phyloP scores from a whole-genome alignment of 768 basidiomycete species.

The Serendipita vermifera region DNA sequence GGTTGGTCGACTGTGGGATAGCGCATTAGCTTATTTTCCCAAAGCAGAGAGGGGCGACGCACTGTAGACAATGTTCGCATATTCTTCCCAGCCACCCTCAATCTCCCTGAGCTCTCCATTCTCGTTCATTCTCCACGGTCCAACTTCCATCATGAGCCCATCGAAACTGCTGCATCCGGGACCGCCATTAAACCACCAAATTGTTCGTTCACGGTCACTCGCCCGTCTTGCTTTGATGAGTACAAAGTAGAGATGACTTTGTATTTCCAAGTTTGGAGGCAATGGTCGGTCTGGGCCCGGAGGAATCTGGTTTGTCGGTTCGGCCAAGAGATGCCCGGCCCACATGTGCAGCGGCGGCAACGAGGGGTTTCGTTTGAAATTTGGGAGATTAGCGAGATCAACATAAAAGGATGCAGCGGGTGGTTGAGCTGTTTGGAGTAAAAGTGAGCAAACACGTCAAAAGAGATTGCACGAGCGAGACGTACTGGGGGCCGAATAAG shows the following conservation, averaged over 20 bases:
- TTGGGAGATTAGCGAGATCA: slow-evolving; percentile 44
- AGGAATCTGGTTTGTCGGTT: slow-evolving; percentile 43
- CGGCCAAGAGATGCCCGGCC: slow-evolving; percentile 74
- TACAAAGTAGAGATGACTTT: slow-evolving; percentile 67
- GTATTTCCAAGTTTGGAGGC: background rate
- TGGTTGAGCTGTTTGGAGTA: background rate
- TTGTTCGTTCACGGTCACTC: slow-evolving; percentile 80
- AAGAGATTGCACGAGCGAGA: background rate
- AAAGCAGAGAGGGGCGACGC: slow-evolving; percentile 23
- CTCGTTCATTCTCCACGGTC: slow-evolving; percentile 74
- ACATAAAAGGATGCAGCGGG: slow-evolving; percentile 76
- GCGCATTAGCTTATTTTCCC: background rate
- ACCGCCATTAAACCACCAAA: slow-evolving; percentile 98
- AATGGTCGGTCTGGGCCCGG: slow-evolving; percentile 49
- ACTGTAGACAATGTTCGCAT: slow-evolving; percentile 88
- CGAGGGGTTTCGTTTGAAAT: slow-evolving; percentile 55
- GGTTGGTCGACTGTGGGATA: slow-evolving; percentile 78
- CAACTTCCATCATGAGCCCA: slow-evolving; percentile 96
- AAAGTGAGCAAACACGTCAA: slow-evolving; percentile 8
- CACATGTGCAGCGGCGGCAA: slow-evolving; percentile 60
- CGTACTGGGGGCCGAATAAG: background rate
- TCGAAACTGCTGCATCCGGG: slow-evolving; percentile 97
- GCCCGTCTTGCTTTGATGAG: slow-evolving; percentile 73
- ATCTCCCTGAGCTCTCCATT: slow-evolving; percentile 55
- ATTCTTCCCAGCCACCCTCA: slow-evolving; percentile 96